Evolutionary conservation across 2,329 filamentous ascomycete species (phyloP).

Genomic region (Cyanodermella asteris): DNA sequence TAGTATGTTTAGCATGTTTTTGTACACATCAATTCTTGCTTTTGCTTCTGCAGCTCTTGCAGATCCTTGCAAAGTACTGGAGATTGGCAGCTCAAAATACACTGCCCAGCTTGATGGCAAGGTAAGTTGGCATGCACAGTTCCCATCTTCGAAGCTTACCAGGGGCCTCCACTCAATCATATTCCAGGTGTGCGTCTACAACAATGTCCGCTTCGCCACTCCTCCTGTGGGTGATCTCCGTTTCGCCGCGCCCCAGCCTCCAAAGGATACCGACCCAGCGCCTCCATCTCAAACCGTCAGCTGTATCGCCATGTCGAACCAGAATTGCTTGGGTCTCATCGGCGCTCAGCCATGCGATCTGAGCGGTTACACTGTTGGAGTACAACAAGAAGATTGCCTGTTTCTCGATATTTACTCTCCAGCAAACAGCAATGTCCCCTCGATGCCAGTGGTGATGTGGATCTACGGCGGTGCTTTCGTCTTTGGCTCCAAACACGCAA

Average conservation of each 20-base stretch:
- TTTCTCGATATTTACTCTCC: constrained; percentile 4
- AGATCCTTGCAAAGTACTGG: no score
- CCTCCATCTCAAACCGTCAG: not conserved
- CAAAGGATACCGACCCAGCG: not conserved
- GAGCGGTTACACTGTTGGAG: no score
- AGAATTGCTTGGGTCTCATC: not conserved
- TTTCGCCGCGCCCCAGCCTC: constrained; percentile 1
- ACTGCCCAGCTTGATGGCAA: no score
- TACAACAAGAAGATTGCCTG: constrained; percentile 2
- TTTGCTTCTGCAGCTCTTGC: no score
- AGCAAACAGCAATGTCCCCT: not conserved
- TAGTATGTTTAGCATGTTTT: no score
- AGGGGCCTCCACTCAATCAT: no score
- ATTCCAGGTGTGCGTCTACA: no score
- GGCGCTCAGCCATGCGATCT: not conserved
- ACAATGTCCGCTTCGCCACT: constrained; percentile 3
- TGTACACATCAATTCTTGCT: no score
- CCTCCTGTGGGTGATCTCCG: constrained; percentile 1
- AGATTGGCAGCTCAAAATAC: no score
- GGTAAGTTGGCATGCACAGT: no score
- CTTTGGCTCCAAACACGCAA: constrained; percentile 1
- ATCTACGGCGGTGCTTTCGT: constrained; percentile 2
- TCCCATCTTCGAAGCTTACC: no score
- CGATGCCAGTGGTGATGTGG: constrained; percentile 4
- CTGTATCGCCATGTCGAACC: not conserved